These are phyloP conservation scores for Agastache rugosa DNA, from an alignment of 257 asterid species.

Conservation along the genomic window DNA sequence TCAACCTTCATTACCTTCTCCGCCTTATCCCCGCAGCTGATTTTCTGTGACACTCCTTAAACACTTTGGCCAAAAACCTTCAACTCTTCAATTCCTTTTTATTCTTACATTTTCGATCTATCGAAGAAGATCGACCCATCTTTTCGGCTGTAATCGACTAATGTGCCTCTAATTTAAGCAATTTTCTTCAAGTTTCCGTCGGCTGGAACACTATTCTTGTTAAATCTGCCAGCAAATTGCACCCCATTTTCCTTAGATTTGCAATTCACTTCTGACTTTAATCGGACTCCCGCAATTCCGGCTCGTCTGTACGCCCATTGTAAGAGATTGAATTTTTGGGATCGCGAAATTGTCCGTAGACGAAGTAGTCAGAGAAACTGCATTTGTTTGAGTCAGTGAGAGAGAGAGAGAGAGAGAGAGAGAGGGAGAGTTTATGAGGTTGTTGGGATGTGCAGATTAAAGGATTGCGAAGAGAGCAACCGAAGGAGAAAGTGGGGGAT, in stretches of 20 bases:
- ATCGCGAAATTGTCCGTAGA: conserved; percentile 30
- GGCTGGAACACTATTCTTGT: conserved; percentile 19
- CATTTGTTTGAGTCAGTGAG: conserved; percentile 21
- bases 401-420: conserved; percentile 13
- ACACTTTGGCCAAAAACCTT: background rate
- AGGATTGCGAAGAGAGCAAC: conserved; percentile 48
- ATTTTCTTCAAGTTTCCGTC: conserved; percentile 2
- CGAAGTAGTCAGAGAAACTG: conserved; percentile 31
- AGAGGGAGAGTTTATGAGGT: conserved; percentile 37
- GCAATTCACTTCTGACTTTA: conserved; percentile 28
- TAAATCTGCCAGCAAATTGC: conserved; percentile 31
- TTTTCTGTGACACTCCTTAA: background rate
- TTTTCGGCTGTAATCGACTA: conserved; percentile 24
- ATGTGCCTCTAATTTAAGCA: conserved; percentile 33
- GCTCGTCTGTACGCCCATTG: conserved; percentile 7
- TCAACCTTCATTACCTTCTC: conserved; percentile 10
- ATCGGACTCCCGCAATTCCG: conserved; percentile 5
- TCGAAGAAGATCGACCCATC: conserved; percentile 41
- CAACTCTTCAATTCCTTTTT: background rate
- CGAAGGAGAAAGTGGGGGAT: conserved; percentile 57
- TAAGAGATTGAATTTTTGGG: conserved; percentile 23
- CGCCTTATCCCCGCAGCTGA: conserved; percentile 34
- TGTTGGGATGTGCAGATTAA: conserved; percentile 63
- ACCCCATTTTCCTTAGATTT: conserved; percentile 35
- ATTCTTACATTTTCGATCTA: conserved; percentile 25